Conservation (phyloP, 257 asterid genomes). For the Cynanchum wilfordii region DNA sequence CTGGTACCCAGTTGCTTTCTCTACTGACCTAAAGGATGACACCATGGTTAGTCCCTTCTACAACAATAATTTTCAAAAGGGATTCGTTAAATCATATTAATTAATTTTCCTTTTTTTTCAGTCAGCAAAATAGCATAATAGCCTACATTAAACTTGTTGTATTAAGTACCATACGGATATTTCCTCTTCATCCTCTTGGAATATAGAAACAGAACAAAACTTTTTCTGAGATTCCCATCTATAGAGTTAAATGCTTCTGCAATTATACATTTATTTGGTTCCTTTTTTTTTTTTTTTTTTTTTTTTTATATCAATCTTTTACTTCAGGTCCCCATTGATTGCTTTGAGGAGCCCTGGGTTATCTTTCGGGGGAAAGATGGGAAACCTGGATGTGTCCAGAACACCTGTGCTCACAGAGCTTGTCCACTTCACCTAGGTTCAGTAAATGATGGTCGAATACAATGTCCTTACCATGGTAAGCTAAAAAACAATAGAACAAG, state of each 20-base stretch:
- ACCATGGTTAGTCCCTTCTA: constrained; percentile 61
- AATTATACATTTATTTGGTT: not conserved
- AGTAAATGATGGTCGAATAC: constrained; percentile 87
- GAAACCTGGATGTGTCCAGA: constrained; percentile 83
- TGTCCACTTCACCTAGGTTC: constrained; percentile 94
- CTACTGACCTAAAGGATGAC: constrained; percentile 74
- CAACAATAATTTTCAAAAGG: not conserved
- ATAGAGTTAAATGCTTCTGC: not conserved
- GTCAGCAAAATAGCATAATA: not conserved
- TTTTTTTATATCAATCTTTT: constrained; percentile 4
- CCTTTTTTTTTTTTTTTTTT: not conserved
- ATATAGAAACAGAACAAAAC: not conserved
- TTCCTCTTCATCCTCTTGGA: not conserved
- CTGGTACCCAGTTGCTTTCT: constrained; percentile 95
- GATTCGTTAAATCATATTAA: not conserved
- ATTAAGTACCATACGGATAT: no score
- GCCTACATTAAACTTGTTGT: not conserved
- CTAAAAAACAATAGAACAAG: not conserved
- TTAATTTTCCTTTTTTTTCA: not conserved
- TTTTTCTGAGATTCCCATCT: not conserved
- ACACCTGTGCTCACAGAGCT: constrained; percentile 95
- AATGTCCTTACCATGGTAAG: constrained; percentile 96
- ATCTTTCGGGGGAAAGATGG: constrained; percentile 90
- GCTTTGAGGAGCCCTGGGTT: constrained; percentile 98
- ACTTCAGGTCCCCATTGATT: constrained; percentile 73